A percentile compares a stretch with the other conserved stretches of the same genome.
phyloP scores from a whole-genome alignment of 805 yeast genomes.

The Hanseniaspora mollemarum region DNA sequence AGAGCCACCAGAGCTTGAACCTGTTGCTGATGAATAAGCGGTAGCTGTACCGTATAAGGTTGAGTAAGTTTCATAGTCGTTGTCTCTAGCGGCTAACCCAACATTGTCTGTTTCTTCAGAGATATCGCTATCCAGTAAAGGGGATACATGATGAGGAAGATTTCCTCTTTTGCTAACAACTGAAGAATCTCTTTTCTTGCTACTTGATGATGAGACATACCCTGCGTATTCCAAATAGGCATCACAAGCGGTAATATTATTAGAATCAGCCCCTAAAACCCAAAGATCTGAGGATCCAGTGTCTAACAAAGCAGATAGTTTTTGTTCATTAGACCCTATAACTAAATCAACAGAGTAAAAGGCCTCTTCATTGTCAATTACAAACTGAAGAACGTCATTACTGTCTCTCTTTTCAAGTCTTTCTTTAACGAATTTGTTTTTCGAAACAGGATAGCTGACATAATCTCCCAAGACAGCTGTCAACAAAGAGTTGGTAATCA shows the following conservation, averaged over 20 bases:
- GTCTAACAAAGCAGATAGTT: conserved; percentile 42
- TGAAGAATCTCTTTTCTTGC: neutral
- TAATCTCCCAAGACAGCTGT: neutral
- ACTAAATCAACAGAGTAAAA: conserved; percentile 34
- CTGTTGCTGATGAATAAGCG: neutral
- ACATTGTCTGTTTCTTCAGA: neutral
- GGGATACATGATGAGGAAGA: conserved; percentile 4
- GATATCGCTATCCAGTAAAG: neutral
- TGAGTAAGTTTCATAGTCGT: neutral
- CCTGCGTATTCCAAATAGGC: conserved; percentile 10
- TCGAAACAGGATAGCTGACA: conserved; percentile 8
- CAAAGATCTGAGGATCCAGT: conserved; percentile 63
- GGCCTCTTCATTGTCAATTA: conserved; percentile 30
- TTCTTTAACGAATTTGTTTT: neutral
- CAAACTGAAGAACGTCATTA: conserved; percentile 12
- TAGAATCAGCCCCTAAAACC: conserved; percentile 38
- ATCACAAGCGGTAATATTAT: conserved; percentile 15
- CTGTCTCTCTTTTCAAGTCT: conserved; percentile 6
- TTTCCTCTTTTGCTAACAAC: neutral
- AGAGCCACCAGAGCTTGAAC: neutral
- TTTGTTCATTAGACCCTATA: conserved; percentile 45
- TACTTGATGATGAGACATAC: neutral
- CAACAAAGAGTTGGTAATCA: neutral
- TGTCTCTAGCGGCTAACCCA: neutral
- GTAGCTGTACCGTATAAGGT: neutral